These are phyloP conservation scores for Fraxinus angustifolia DNA, from an alignment of 305 asterid species.

Conservation along the genomic window DNA sequence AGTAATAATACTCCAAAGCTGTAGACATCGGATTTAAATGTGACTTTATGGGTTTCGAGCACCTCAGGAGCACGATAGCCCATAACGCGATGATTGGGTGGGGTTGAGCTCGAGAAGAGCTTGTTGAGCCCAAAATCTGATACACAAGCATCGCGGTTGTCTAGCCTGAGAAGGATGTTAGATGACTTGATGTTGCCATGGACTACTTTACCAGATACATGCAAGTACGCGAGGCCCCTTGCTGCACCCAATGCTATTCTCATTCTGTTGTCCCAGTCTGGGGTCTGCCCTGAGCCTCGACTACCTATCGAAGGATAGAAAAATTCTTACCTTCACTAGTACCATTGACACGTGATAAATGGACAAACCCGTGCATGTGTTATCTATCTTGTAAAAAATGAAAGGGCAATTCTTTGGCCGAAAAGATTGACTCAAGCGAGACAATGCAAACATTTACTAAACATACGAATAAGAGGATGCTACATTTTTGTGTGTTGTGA, in stretches of 20 bases:
- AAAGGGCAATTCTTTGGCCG: background rate
- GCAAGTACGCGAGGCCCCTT: conserved; percentile 79
- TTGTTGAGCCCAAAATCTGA: conserved; percentile 80
- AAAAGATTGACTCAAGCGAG: background rate
- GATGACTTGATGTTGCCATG: conserved; percentile 97
- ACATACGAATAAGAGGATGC: background rate
- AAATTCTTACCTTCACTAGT: background rate
- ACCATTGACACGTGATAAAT: too few relatives aligned
- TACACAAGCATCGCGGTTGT: conserved; percentile 54
- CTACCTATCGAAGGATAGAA: conserved; percentile 51
- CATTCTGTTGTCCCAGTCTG: conserved; percentile 89
- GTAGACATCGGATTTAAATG: conserved; percentile 81
- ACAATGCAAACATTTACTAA: background rate
- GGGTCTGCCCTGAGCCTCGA: conserved; percentile 95
- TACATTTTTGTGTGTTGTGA: background rate
- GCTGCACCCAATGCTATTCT: conserved; percentile 70
- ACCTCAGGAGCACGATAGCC: conserved; percentile 96
- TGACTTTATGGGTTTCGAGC: conserved; percentile 75
- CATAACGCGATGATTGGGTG: conserved; percentile 71
- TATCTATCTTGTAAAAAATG: background rate
- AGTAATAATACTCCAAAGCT: conserved; percentile 78
- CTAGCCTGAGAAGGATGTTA: conserved; percentile 77
- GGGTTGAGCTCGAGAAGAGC: conserved; percentile 57
- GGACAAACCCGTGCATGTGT: background rate
- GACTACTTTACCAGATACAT: conserved; percentile 54